Evolutionary conservation across 2,329 filamentous ascomycete genomes (phyloP), one percentile per base, ranked within the genome.

Genomic region (Pseudopyrenochaeta lycopersici): DNA sequence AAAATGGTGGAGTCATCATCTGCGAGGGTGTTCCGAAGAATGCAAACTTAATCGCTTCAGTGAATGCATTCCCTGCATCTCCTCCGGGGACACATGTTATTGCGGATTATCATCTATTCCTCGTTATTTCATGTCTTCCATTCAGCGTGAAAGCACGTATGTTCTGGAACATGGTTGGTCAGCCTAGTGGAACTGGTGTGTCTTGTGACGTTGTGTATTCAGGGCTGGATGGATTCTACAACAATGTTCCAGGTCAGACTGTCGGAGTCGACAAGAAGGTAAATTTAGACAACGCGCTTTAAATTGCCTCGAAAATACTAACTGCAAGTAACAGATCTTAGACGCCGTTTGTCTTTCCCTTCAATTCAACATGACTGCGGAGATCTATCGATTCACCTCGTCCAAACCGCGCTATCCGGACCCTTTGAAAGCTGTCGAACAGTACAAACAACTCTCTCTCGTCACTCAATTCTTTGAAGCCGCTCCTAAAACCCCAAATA

Each of bases 81-180:
- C 40, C 30, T 5, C 4, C 33, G n/a, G 40, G 32, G 17, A n/a
- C 46, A 14, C 30, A 41, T 29, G 12, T 18, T n/a, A 54, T 54
- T 39, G 14, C 46, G 15, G 46, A 49, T 31, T 33, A 54, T 36
- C 36, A 54, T 40, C 38, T 48, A 18, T 49, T 50, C 39, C 42
- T 49, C 17, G 33, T 54, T 20, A 31, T 54, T 3, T 42, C 52
- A 4, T 54, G 46, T 30, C 29, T 54, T 20, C 52, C 52, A n/a
- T 54, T 54, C 35, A 40, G 11, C n/a, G 29, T 35, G 11, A 42
- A 42, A 32, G 52, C 33, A 4, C 39, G 46, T 32, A 54, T 54
- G 18, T 49, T 54, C 46, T 54, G 52, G 52, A 54, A 54, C 31
- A 42, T 54, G 35, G 32, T 40, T 21, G 46, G 52, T 17, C 27